These are phyloP conservation scores for Thielaviopsis musarum DNA, from an alignment of 2,329 filamentous ascomycete genomes.

Conservation along the genomic window DNA sequence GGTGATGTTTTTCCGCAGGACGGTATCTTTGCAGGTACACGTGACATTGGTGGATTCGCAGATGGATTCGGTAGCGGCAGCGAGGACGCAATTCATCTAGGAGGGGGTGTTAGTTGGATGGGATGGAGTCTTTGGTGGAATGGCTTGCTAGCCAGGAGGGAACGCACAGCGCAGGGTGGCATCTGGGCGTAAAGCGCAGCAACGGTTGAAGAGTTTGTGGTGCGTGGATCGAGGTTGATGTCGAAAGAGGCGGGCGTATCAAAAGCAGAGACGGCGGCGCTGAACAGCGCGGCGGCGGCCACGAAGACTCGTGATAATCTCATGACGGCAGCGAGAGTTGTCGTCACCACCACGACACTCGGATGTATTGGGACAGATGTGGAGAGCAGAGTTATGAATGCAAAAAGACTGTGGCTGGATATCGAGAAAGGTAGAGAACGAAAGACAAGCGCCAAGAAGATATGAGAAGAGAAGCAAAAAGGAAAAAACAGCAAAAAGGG, in stretches of 20 bases:
- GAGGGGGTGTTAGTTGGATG: neutral
- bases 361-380: no score
- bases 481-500: no score
- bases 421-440: no score
- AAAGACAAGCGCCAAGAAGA: no score
- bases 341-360: neutral
- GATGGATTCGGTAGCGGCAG: slow-evolving; percentile 15
- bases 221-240: neutral
- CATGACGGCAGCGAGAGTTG: neutral
- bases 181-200: slow-evolving; percentile 10
- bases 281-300: neutral
- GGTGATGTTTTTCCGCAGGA: slow-evolving; percentile 16
- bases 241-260: neutral
- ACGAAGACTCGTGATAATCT: neutral
- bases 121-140: no score
- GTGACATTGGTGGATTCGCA: slow-evolving; percentile 17
- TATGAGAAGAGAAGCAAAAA: no score
- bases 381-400: neutral
- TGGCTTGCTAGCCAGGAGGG: no score
- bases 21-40: slow-evolving; percentile 19
- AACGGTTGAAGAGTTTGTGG: neutral
- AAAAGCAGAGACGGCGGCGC: neutral
- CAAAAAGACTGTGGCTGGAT: no score
- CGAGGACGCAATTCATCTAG: slow-evolving; percentile 17
- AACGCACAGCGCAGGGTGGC: slow-evolving; percentile 20